Percentiles rank a stretch among this genome's conserved stretches.
Conservation (phyloP, 768 basidiomycete species). For the Paxillus involutus region DNA sequence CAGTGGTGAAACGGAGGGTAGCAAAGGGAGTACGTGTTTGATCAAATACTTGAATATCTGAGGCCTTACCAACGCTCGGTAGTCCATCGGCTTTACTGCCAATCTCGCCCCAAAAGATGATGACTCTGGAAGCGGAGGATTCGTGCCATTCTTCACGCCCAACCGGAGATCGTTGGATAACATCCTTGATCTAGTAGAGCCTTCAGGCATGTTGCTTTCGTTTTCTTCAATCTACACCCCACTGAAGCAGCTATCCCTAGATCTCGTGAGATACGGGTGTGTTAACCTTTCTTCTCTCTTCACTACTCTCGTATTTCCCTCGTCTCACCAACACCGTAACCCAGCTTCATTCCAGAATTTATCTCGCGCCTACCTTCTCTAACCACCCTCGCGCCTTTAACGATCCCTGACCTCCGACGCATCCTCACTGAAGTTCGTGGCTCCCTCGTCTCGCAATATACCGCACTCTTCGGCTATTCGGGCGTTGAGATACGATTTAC, state of each 20-base stretch:
- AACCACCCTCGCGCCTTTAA: constrained; percentile 78
- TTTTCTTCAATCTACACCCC: background rate
- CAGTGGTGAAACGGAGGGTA: constrained; percentile 73
- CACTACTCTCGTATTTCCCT: background rate
- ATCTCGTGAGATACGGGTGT: constrained; percentile 85
- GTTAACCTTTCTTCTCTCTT: background rate
- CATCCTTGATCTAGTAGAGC: constrained; percentile 69
- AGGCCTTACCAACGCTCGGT: constrained; percentile 2
- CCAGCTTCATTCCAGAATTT: constrained; percentile 92
- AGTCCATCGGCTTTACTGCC: constrained; percentile 91
- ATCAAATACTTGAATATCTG: background rate
- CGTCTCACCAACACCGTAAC: constrained; percentile 6
- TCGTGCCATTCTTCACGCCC: constrained; percentile 75
- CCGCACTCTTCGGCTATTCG: constrained; percentile 77
- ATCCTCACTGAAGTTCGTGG: constrained; percentile 92
- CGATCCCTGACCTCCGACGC: constrained; percentile 78
- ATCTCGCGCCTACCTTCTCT: constrained; percentile 92
- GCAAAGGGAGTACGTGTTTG: constrained; percentile 73
- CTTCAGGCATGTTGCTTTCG: constrained; percentile 45
- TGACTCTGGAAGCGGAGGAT: constrained; percentile 35
- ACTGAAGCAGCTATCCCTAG: constrained; percentile 33
- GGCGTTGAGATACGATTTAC: constrained; percentile 89
- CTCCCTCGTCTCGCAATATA: constrained; percentile 88
- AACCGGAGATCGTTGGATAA: constrained; percentile 58
- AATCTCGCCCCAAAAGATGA: constrained; percentile 41